Base-by-base conservation (phyloP, 1,139 yeast species). In the Yarrowia galli region DNA sequence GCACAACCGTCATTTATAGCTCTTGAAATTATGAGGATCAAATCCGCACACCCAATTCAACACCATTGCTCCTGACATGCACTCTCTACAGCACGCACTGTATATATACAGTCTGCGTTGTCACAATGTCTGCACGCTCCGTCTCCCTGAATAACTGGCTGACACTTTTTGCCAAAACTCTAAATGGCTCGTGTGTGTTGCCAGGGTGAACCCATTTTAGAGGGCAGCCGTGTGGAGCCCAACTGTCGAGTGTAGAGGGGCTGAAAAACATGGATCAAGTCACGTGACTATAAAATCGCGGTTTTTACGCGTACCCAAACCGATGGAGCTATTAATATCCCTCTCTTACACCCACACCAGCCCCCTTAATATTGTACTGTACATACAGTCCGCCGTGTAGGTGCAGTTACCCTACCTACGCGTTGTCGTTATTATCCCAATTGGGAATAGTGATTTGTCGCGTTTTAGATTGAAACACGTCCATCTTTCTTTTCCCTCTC, bases 371-470 rank as follows among this genome's bases (percentile, higher is more conserved):
- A 36, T 12, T 12, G 38, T 35, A 15, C 3, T 28, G 8, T n/a
- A n/a, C 43, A 16, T n/a, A n/a, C 43, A 6, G n/a, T n/a, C 32
- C n/a, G n/a, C n/a, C n/a, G n/a, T n/a, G n/a, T n/a, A n/a, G n/a
- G 32, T 28, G 36, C 36, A 35, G 20, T 61, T 61, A 61, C 66
- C 66, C 66, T 46, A 48, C 66, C 56, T 13, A 46, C 66, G 46
- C 66, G 66, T 60, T n/a, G 25, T 8, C 20, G 16, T 28, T 28
- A 28, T 7, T 5, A 20, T 58, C 64, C 64, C 51, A 32, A 58
- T 58, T 58, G 64, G 64, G 64, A 58, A 58, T 13, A 28, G 64
- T 58, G 42, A 58, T 58, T 38, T 58, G 18, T 58, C 64, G 64
- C 64, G 56, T 61, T 32, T 60, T 45, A 45, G 49, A 23, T 36